Conservation (phyloP, 805 yeast species). For the Brettanomyces custersianus region DNA sequence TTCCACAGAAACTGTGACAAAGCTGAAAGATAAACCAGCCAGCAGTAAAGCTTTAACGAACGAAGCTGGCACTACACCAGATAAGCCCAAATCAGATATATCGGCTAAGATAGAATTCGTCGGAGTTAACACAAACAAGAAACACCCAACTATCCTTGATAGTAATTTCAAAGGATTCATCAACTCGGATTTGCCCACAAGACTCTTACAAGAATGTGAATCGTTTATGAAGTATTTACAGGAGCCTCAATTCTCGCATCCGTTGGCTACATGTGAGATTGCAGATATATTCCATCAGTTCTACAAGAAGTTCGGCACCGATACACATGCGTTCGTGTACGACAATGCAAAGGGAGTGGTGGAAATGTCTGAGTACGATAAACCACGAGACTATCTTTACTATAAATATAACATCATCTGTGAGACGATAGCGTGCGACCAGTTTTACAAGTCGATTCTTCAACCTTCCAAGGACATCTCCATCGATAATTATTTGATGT, state of each 20-base stretch:
- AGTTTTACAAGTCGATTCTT: slow-evolving; percentile 25
- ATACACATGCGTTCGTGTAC: slow-evolving; percentile 12
- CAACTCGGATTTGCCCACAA: slow-evolving; percentile 20
- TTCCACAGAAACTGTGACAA: neutral
- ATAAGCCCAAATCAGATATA: too few relatives aligned
- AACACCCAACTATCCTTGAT: slow-evolving; percentile 2
- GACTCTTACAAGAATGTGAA: slow-evolving; percentile 17
- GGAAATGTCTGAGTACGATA: slow-evolving; percentile 18
- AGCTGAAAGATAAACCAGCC: neutral
- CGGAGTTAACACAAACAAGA: slow-evolving; percentile 2
- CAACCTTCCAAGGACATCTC: slow-evolving; percentile 22
- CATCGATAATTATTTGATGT: slow-evolving; percentile 23
- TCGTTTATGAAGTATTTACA: slow-evolving; percentile 23
- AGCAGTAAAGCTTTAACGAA: too few relatives aligned
- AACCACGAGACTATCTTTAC: slow-evolving; percentile 9
- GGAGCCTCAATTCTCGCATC: slow-evolving; percentile 27
- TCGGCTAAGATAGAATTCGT: too few relatives aligned
- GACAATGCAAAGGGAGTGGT: slow-evolving; percentile 8
- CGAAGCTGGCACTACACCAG: too few relatives aligned
- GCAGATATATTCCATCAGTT: slow-evolving; percentile 27
- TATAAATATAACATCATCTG: slow-evolving; percentile 21
- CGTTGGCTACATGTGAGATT: slow-evolving; percentile 26
- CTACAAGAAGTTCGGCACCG: slow-evolving; percentile 20
- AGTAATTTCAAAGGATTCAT: slow-evolving; percentile 12
- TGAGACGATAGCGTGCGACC: slow-evolving; percentile 26